A percentile compares a stretch with the other conserved stretches of the same genome.
phyloP scores from a whole-genome alignment of 352 stramenopile genomes.

The Pythium scleroteichum region DNA sequence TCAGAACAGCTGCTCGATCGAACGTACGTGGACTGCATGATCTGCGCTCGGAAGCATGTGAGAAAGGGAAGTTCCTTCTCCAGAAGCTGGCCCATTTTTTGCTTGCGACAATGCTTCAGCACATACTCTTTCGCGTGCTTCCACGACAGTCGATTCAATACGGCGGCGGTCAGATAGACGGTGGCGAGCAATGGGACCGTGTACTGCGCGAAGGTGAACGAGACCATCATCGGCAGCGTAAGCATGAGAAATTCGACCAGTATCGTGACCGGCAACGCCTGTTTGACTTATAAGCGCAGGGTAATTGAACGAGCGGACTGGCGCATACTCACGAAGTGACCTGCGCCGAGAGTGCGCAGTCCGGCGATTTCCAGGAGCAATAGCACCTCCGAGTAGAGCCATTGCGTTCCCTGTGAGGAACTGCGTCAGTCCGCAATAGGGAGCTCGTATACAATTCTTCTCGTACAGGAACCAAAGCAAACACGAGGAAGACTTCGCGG shows the following conservation, averaged over 20 bases:
- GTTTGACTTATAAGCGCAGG: no score
- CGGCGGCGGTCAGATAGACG: slow-evolving; percentile 53
- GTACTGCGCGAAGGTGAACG: slow-evolving; percentile 67
- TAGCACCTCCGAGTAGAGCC: slow-evolving; percentile 84
- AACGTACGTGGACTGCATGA: slow-evolving; percentile 81
- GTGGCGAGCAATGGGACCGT: slow-evolving; percentile 52
- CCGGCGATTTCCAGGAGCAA: slow-evolving; percentile 72
- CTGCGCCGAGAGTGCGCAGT: slow-evolving; percentile 46
- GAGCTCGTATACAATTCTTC: neutral
- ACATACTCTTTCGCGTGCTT: slow-evolving; percentile 73
- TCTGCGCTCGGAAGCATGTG: slow-evolving; percentile 77
- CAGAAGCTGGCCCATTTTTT: slow-evolving; percentile 78
- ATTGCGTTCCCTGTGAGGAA: slow-evolving; percentile 53
- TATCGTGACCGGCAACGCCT: slow-evolving; percentile 59
- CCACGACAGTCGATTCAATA: slow-evolving; percentile 64
- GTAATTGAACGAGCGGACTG: no score
- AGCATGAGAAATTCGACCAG: slow-evolving; percentile 71
- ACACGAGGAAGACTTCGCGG: slow-evolving; percentile 72
- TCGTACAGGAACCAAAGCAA: slow-evolving; percentile 70
- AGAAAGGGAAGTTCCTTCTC: slow-evolving; percentile 76
- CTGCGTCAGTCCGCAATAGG: neutral
- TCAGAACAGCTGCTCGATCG: neutral
- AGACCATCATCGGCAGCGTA: slow-evolving; percentile 69
- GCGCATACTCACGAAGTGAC: slow-evolving; percentile 44
- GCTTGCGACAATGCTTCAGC: slow-evolving; percentile 77